Evolutionary conservation across 2,329 filamentous ascomycete genomes (phyloP), one percentile per base, ranked within the genome.

Genomic region (Parastagonospora avenae): DNA sequence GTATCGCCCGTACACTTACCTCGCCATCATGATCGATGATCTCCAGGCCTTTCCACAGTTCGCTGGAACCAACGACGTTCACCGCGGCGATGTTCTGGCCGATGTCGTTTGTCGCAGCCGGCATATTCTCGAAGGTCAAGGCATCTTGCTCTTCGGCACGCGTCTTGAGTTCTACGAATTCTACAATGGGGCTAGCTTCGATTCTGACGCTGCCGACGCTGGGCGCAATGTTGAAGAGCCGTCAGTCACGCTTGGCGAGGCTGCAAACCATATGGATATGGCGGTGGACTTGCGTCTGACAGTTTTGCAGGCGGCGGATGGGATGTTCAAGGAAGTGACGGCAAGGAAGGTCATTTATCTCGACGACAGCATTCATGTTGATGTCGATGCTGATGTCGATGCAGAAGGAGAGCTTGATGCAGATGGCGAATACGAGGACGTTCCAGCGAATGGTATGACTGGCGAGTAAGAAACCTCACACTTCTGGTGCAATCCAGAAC

Each of bases 21-120:
- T 68, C 12, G 55, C 49, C 19, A 63, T 71, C 38, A 53, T 67
- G 36, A 54, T 68, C 15, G 66, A 70, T 39, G 47, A 62, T 31
- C 55, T 64, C 12, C 30, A 47, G 0, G 60, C 52, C 8, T 52
- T 54, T n/a, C 42, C 55, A 1, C 48, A 51, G 33, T 46, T 49
- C 35, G 52, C 48, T 2, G 24, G 5, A 6, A 48, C 33, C n/a
- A 59, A 57, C 10, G 15, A 42, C 0, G 48, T 54, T 6, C 52
- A 62, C 24, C 63, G 61, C 16, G 53, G 55, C 19, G 66, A 70
- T 38, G 44, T 67, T 4, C 46, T 72, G 9, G 42, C 42, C 4
- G 59, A 62, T 31, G 28, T 51, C 4, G 50, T 70, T 11, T 60
- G 61, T 28, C 29, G 44, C 4, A 24, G 47, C 1, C 60, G 56